Conservation (phyloP, 768 basidiomycete genomes). For the Termitomyces sp. region DNA sequence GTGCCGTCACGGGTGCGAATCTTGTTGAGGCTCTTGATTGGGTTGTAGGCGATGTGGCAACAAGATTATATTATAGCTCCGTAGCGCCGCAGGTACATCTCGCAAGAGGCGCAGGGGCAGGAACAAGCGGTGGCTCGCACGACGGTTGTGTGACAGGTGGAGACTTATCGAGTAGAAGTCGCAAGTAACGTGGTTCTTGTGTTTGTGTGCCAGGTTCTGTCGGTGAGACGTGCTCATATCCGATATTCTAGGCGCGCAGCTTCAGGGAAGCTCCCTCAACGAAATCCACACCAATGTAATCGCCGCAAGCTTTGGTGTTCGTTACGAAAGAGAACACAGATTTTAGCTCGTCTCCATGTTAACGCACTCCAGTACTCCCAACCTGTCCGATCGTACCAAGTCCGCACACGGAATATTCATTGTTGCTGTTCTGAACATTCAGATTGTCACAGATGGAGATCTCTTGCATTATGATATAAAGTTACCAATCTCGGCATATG, state of each 20-base stretch:
- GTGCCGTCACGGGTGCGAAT: conserved; percentile 86
- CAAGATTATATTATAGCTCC: conserved; percentile 79
- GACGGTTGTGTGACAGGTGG: background rate
- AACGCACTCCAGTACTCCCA: background rate
- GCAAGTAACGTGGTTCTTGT: background rate
- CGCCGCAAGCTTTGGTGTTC: background rate
- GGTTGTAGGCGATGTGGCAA: conserved; percentile 86
- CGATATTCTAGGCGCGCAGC: background rate
- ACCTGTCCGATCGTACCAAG: background rate
- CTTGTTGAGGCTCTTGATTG: conserved; percentile 84
- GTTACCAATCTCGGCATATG: background rate
- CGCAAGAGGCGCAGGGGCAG: background rate
- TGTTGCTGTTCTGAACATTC: background rate
- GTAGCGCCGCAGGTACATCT: conserved; percentile 14
- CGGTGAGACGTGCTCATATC: conserved; percentile 7
- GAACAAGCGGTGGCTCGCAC: background rate
- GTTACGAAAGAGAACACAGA: conserved; percentile 4
- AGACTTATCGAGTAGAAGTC: background rate
- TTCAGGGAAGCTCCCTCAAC: background rate
- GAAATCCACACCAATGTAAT: conserved; percentile 3
- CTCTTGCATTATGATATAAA: background rate
- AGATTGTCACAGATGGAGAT: background rate
- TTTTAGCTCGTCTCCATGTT: conserved; percentile 1
- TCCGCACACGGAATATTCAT: background rate
- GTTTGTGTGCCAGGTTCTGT: background rate